phyloP scores from a whole-genome alignment of 116 monocot species.

The Posidonia oceanica region DNA sequence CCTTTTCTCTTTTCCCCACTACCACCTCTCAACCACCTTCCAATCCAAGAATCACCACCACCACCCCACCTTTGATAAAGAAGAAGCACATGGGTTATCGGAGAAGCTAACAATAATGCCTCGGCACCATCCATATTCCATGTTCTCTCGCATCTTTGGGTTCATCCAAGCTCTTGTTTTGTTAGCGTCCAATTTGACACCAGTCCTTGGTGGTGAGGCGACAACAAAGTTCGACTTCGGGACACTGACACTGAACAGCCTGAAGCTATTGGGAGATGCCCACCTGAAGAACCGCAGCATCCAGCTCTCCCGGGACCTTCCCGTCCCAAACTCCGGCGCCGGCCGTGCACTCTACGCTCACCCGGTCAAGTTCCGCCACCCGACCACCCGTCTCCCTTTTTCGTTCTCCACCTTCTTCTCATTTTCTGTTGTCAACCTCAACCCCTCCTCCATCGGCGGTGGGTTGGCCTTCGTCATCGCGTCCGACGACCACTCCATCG shows the following conservation, averaged over 20 bases:
- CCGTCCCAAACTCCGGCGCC: constrained; percentile 75
- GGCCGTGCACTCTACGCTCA: constrained; percentile 70
- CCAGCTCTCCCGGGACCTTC: constrained; percentile 67
- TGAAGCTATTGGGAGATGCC: constrained; percentile 86
- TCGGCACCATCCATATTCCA: background rate
- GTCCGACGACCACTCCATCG: constrained; percentile 45
- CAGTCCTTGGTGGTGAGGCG: background rate
- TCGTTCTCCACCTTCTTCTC: constrained; percentile 92
- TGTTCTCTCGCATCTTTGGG: background rate
- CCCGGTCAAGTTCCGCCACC: constrained; percentile 54
- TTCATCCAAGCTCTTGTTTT: constrained; percentile 1
- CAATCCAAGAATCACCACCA: background rate
- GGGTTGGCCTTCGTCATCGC: constrained; percentile 77
- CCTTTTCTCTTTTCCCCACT: background rate
- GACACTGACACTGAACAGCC: constrained; percentile 37
- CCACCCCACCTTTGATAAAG: background rate
- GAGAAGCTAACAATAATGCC: background rate
- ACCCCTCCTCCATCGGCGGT: constrained; percentile 79
- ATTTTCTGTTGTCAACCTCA: constrained; percentile 70
- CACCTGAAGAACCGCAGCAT: constrained; percentile 85
- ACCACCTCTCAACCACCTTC: background rate
- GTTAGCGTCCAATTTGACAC: background rate
- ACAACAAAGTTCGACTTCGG: constrained; percentile 57
- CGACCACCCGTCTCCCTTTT: constrained; percentile 24
- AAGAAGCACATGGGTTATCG: background rate